A percentile compares a stretch with the other conserved stretches of the same genome.
These are phyloP conservation scores for Sparassis latifolia DNA, from an alignment of 1,284 basidiomycete species.

Conservation along the genomic window DNA sequence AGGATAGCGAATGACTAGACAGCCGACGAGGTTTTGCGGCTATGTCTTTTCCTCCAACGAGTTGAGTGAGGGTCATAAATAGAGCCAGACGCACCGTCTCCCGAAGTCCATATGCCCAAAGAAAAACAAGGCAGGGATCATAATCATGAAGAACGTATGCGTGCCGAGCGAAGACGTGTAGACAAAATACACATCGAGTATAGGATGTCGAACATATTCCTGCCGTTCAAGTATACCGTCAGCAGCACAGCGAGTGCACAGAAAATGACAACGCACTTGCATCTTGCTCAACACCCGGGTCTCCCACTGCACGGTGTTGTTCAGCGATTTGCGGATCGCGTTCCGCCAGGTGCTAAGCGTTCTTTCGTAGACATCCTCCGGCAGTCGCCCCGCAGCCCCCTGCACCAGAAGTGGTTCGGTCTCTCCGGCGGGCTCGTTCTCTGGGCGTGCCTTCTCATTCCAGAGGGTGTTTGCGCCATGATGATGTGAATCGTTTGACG, in stretches of 20 bases:
- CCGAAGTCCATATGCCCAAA: conserved; percentile 73
- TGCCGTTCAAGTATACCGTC: conserved; percentile 20
- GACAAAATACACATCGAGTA: conserved; percentile 84
- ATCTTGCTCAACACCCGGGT: conserved; percentile 60
- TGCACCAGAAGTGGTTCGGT: not conserved
- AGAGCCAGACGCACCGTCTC: conserved; percentile 52
- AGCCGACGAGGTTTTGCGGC: too few relatives aligned
- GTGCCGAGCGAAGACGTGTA: conserved; percentile 87
- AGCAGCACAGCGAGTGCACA: not conserved
- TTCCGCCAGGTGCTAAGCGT: conserved; percentile 67
- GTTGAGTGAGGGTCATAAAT: not conserved
- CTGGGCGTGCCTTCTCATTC: not conserved
- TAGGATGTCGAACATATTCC: conserved; percentile 57
- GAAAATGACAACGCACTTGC: conserved; percentile 46
- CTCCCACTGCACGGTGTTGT: conserved; percentile 57
- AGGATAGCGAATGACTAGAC: too few relatives aligned
- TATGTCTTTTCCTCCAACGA: too few relatives aligned
- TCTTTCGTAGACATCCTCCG: conserved; percentile 57
- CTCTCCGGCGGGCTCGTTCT: not conserved
- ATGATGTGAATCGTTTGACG: too few relatives aligned
- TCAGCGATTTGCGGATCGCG: conserved; percentile 51
- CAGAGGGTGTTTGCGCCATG: not conserved
- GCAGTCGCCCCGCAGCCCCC: conserved; percentile 25
- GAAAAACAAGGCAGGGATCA: conserved; percentile 84
- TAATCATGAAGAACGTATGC: conserved; percentile 93